phyloP scores from a whole-genome alignment of 306 rosid genomes.

The Myrica gale region DNA sequence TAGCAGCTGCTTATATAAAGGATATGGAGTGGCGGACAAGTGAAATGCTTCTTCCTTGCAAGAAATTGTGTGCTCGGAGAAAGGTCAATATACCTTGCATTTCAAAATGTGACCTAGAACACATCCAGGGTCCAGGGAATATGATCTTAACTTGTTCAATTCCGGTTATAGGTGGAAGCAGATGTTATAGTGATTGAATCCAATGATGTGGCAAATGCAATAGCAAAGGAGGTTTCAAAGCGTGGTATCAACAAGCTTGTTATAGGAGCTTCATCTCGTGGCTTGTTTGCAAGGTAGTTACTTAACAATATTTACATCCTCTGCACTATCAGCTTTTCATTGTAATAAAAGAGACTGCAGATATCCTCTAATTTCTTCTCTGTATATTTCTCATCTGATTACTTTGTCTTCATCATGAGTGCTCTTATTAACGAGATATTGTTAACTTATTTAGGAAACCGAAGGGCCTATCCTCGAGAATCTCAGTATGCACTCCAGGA shows the following conservation, averaged over 20 bases:
- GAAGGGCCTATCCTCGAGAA: conserved; percentile 59
- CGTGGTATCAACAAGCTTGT: conserved; percentile 56
- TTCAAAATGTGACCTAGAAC: conserved; percentile 21
- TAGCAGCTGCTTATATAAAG: conserved; percentile 57
- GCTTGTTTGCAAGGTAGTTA: conserved; percentile 75
- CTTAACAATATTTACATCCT: conserved; percentile 6
- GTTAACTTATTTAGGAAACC: conserved; percentile 51
- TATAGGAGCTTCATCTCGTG: conserved; percentile 72
- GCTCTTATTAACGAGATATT: conserved; percentile 22
- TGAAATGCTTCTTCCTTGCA: conserved; percentile 70
- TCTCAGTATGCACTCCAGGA: conserved; percentile 66
- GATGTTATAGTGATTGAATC: conserved; percentile 74
- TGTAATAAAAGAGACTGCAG: neutral
- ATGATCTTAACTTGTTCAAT: conserved; percentile 1
- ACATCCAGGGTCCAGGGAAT: neutral
- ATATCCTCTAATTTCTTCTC: neutral
- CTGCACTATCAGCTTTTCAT: neutral
- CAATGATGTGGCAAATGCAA: conserved; percentile 64
- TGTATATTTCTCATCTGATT: neutral
- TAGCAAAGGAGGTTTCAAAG: conserved; percentile 68
- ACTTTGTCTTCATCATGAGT: conserved; percentile 21
- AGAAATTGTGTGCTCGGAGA: conserved; percentile 64
- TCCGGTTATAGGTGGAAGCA: conserved; percentile 63
- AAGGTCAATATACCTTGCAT: conserved; percentile 53
- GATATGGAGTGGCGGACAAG: conserved; percentile 62